Percentiles rank a stretch among this genome's conserved stretches.
Evolutionary conservation across 441 rosid genomes (phyloP).

Genomic region (Cnidoscolus chayamansa): DNA sequence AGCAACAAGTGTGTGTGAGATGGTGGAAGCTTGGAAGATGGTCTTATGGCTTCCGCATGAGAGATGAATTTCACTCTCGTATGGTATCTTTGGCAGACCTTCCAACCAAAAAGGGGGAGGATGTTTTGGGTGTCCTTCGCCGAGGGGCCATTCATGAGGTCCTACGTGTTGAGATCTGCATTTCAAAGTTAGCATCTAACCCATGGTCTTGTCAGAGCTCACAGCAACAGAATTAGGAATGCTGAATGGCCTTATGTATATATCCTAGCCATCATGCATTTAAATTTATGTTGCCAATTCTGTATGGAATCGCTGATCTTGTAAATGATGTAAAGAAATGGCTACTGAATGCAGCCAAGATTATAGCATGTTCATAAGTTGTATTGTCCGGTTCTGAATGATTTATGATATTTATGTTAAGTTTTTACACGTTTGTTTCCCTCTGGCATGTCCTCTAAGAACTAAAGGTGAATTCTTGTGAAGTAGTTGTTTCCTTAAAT

Average conservation of each 20-base stretch:
- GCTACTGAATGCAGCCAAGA: not conserved
- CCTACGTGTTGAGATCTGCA: conserved; percentile 52
- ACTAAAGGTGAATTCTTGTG: not conserved
- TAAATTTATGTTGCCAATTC: not conserved
- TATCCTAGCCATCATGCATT: not conserved
- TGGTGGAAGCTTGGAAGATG: conserved; percentile 78
- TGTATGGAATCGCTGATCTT: not conserved
- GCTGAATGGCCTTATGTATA: not conserved
- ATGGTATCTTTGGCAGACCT: conserved; percentile 45
- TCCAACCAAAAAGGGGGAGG: conserved; percentile 36
- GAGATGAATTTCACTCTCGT: conserved; percentile 51
- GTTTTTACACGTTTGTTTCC: not conserved
- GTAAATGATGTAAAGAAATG: not conserved
- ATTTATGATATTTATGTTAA: not conserved
- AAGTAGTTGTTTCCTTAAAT: too few relatives aligned
- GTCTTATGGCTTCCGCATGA: conserved; percentile 60
- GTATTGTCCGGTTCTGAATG: not conserved
- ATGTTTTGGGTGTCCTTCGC: conserved; percentile 49
- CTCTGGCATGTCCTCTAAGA: not conserved
- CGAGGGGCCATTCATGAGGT: conserved; percentile 72
- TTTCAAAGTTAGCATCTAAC: conserved; percentile 27
- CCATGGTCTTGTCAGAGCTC: conserved; percentile 31
- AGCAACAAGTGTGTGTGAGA: conserved; percentile 50
- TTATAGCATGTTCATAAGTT: conserved; percentile 1
- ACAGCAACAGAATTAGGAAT: conserved; percentile 1